These are phyloP conservation scores for Lentinula boryana DNA, from an alignment of 768 basidiomycete genomes.

Conservation along the genomic window DNA sequence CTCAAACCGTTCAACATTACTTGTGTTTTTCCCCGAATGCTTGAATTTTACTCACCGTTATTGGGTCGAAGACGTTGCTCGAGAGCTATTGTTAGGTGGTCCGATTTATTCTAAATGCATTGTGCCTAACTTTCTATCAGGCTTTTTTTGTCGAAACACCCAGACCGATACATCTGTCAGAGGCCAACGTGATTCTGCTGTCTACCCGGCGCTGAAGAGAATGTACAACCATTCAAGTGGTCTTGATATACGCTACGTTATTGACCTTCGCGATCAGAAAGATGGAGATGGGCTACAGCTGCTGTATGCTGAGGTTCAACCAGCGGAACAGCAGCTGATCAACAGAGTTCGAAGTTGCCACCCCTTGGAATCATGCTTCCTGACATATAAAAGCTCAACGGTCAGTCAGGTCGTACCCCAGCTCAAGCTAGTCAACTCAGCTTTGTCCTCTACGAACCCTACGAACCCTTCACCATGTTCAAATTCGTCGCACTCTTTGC, in stretches of 20 bases:
- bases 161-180: background rate
- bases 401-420: background rate
- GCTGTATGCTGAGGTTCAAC: background rate
- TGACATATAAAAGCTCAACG: background rate
- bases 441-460: background rate
- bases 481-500: conserved; percentile 11
- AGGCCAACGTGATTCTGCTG: background rate
- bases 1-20: background rate
- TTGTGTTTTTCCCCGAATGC: background rate
- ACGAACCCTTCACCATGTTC: conserved; percentile 7
- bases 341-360: background rate
- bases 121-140: background rate
- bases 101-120: background rate
- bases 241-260: background rate
- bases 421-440: background rate
- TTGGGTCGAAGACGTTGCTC: background rate
- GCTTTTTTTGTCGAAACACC: background rate
- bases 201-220: background rate
- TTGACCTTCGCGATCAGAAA: background rate
- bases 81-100: background rate
- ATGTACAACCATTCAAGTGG: background rate
- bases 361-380: too few relatives aligned
- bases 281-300: background rate
- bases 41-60: background rate
- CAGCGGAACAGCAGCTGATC: background rate